phyloP scores from a whole-genome alignment of 257 asterid species.

The Solanum bulbocastanum region DNA sequence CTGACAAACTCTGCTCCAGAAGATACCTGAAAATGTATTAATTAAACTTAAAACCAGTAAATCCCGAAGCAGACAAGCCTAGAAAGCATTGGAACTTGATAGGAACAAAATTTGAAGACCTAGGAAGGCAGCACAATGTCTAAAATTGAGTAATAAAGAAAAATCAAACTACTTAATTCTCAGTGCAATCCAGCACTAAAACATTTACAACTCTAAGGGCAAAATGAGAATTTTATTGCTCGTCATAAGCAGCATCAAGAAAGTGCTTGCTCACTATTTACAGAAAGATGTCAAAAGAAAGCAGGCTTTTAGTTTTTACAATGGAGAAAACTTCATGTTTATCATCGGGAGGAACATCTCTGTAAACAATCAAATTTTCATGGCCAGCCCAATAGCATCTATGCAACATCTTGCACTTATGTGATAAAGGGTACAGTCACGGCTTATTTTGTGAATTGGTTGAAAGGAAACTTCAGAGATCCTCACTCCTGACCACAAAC shows the following conservation, averaged over 20 bases:
- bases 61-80: neutral
- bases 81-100: neutral
- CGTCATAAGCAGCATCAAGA: neutral
- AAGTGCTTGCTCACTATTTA: neutral
- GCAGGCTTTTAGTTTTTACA: neutral
- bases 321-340: neutral
- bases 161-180: neutral
- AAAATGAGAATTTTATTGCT: neutral
- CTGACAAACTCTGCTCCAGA: constrained; percentile 95
- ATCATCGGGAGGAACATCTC: neutral
- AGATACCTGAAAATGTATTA: constrained; percentile 55
- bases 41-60: neutral
- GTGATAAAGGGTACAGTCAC: neutral
- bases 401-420: neutral
- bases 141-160: neutral
- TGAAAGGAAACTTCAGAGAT: neutral
- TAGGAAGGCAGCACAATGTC: neutral
- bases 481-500: neutral
- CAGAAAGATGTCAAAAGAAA: neutral
- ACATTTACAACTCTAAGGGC: neutral
- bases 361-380: neutral
- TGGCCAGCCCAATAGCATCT: neutral
- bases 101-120: neutral
- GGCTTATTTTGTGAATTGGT: neutral
- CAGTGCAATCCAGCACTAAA: neutral